Percentiles rank a stretch among this genome's conserved stretches.
Evolutionary conservation across 108 stramenopile genomes (phyloP).

Genomic region (Cyclostephanos tholiformis): DNA sequence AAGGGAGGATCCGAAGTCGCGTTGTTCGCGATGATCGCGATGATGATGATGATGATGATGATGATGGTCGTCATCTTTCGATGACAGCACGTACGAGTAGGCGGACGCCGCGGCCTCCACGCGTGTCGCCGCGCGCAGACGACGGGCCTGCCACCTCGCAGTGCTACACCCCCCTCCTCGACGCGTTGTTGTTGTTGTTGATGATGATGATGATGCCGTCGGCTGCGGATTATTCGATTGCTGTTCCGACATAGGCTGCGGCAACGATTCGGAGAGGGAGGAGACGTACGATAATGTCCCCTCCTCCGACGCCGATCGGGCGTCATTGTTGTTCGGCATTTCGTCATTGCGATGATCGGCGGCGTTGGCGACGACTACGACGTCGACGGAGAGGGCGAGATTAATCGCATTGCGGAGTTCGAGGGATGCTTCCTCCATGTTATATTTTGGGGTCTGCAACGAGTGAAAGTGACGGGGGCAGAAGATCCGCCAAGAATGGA

Average conservation of each 20-base stretch:
- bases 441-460: not conserved
- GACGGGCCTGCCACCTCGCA: conserved; percentile 27
- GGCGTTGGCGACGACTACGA: not conserved
- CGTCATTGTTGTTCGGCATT: conserved; percentile 9
- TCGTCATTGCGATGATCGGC: conserved; percentile 8
- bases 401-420: conserved; percentile 32
- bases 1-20: not conserved
- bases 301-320: conserved; percentile 2
- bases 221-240: not conserved
- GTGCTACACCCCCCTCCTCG: not conserved
- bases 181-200: too few species aligned
- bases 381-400: conserved; percentile 22
- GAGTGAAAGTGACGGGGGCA: too few species aligned
- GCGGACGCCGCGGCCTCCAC: conserved; percentile 26
- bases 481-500: too few species aligned
- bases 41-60: too few species aligned
- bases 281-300: conserved; percentile 20
- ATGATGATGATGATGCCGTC: not conserved
- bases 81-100: conserved; percentile 25
- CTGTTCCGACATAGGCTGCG: not conserved
- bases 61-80: too few species aligned
- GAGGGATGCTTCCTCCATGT: conserved; percentile 32
- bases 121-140: conserved; percentile 17
- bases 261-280: conserved; percentile 39
- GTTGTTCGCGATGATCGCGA: not conserved